These are phyloP conservation scores for Dactylellina drechsleri DNA, from an alignment of 2,329 filamentous ascomycete species.

Conservation along the genomic window DNA sequence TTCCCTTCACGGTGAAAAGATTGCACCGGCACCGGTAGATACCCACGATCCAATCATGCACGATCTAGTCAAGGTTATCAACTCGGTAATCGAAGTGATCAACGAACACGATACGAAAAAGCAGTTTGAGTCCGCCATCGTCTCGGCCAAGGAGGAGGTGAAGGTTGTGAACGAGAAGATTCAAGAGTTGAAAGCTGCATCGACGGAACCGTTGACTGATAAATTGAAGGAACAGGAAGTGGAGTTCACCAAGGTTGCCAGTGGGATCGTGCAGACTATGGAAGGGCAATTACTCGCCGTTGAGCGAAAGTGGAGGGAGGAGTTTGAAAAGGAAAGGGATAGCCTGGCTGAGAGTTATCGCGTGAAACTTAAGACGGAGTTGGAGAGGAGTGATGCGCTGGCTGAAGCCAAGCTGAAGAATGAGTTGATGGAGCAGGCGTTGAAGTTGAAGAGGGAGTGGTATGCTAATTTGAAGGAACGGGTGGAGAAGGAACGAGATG, in stretches of 20 bases:
- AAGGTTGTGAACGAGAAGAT: conserved; percentile 82
- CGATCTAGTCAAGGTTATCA: conserved; percentile 92
- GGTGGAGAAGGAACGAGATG: conserved; percentile 87
- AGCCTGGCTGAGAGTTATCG: conserved; percentile 81
- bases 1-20: conserved; percentile 20
- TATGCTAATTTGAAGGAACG: conserved; percentile 78
- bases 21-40: conserved; percentile 61
- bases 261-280: conserved; percentile 86
- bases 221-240: conserved; percentile 68
- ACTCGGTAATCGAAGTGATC: conserved; percentile 86
- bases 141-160: conserved; percentile 86
- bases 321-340: conserved; percentile 88
- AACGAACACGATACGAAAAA: conserved; percentile 77
- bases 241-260: conserved; percentile 87
- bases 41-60: conserved; percentile 88
- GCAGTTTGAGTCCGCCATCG: conserved; percentile 77
- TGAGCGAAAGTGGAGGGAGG: conserved; percentile 82
- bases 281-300: conserved; percentile 84
- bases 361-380: conserved; percentile 78
- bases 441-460: conserved; percentile 87
- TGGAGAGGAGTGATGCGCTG: conserved; percentile 81
- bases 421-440: conserved; percentile 86
- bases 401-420: conserved; percentile 86
- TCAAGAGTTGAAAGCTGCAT: conserved; percentile 75
- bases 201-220: conserved; percentile 77